Conservation (phyloP, 495 filamentous ascomycete genomes). For the Aspergillus taichungensis region DNA sequence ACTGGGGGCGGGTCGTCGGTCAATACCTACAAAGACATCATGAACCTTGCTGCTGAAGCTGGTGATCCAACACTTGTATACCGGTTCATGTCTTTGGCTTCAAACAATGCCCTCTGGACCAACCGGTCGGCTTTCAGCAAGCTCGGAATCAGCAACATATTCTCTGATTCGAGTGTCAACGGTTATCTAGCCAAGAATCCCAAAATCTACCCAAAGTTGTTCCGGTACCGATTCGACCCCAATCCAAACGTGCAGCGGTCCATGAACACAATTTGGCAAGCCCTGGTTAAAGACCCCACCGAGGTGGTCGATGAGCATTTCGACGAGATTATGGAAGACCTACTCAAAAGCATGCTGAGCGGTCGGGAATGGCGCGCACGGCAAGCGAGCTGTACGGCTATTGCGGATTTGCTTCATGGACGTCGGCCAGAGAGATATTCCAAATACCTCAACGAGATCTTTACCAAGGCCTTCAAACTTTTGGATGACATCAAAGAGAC, state of each 20-base stretch:
- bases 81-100: constrained; percentile 91
- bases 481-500: constrained; percentile 92
- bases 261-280: constrained; percentile 96
- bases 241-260: constrained; percentile 84
- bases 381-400: constrained; percentile 83
- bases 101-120: constrained; percentile 92
- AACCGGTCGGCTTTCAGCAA: constrained; percentile 89
- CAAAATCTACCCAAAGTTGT: constrained; percentile 91
- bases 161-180: constrained; percentile 74
- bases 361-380: constrained; percentile 88
- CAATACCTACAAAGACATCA: constrained; percentile 92
- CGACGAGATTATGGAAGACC: constrained; percentile 74
- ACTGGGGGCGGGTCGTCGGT: constrained; percentile 84
- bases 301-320: constrained; percentile 67
- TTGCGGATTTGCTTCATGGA: constrained; percentile 77
- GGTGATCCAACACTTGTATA: constrained; percentile 93
- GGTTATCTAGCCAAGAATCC: constrained; percentile 67
- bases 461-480: constrained; percentile 67
- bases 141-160: constrained; percentile 83
- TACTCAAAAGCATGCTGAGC: constrained; percentile 68
- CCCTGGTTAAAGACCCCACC: constrained; percentile 75
- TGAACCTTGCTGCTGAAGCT: constrained; percentile 85
- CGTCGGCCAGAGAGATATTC: constrained; percentile 69
- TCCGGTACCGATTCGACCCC: constrained; percentile 88
- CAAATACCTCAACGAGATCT: constrained; percentile 75